Evolutionary conservation across 805 yeast genomes (phyloP).

Genomic region (Candida maltosa): DNA sequence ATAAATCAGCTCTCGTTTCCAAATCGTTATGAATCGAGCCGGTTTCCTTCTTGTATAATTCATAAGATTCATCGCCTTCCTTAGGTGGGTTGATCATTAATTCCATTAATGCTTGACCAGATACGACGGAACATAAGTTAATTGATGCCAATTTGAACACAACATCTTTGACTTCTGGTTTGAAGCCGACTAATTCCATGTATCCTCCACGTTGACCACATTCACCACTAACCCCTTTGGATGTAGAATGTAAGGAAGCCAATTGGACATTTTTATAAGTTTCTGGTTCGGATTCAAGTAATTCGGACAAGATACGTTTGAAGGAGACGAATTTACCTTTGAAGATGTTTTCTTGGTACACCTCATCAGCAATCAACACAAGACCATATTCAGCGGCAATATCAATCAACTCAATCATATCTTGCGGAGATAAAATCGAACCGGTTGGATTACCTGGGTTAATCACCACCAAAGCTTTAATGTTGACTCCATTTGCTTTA

Average conservation of each 20-base stretch:
- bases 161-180: constrained; percentile 62
- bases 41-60: constrained; percentile 62
- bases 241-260: constrained; percentile 94
- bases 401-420: constrained; percentile 67
- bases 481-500: constrained; percentile 48
- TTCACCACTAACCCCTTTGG: constrained; percentile 96
- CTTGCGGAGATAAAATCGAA: constrained; percentile 61
- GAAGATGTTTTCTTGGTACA: constrained; percentile 91
- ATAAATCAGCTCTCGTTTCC: constrained; percentile 54
- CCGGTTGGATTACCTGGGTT: constrained; percentile 99
- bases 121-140: constrained; percentile 88
- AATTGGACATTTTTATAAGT: constrained; percentile 71
- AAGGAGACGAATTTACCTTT: constrained; percentile 79
- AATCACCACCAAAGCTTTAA: constrained; percentile 84
- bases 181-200: constrained; percentile 88
- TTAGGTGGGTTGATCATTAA: constrained; percentile 91
- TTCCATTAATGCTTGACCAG: constrained; percentile 92
- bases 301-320: constrained; percentile 69
- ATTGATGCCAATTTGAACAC: constrained; percentile 86
- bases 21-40: constrained; percentile 59
- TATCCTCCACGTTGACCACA: constrained; percentile 99
- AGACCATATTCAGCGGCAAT: constrained; percentile 84
- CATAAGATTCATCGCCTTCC: constrained; percentile 72
- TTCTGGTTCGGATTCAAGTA: constrained; percentile 54
- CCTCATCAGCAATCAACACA: constrained; percentile 94